These are phyloP conservation scores for Wickerhamomyces bovis DNA, from an alignment of 805 yeast species.

Conservation along the genomic window DNA sequence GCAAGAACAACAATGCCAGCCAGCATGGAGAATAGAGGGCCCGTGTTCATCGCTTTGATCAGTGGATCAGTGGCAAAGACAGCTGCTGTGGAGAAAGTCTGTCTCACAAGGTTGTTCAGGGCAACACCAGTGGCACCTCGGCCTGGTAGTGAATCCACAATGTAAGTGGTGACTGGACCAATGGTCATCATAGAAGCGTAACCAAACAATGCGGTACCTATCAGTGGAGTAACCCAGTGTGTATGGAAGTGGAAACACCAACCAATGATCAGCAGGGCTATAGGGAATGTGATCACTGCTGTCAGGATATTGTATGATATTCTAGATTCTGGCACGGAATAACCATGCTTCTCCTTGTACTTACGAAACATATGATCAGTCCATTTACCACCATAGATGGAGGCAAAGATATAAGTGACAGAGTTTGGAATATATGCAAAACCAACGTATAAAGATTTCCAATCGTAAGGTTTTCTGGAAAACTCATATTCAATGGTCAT, in stretches of 20 bases:
- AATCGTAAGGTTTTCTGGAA: constrained; percentile 62
- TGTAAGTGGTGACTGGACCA: constrained; percentile 73
- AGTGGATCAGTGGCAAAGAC: constrained; percentile 73
- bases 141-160: constrained; percentile 82
- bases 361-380: constrained; percentile 55
- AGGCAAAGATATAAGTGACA: constrained; percentile 66
- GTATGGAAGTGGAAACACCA: constrained; percentile 68
- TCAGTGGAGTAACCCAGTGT: constrained; percentile 73
- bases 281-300: constrained; percentile 59
- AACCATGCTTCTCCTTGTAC: constrained; percentile 55
- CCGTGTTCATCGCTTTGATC: constrained; percentile 59
- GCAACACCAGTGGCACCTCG: constrained; percentile 89
- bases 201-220: constrained; percentile 80
- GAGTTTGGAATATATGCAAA: constrained; percentile 80
- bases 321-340: constrained; percentile 69
- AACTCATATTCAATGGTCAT: constrained; percentile 63
- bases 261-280: constrained; percentile 67
- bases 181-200: constrained; percentile 79
- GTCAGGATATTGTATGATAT: constrained; percentile 65
- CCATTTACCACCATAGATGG: constrained; percentile 79
- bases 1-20: constrained; percentile 49
- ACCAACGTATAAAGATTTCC: constrained; percentile 60
- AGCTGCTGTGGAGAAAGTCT: constrained; percentile 67
- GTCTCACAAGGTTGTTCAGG: constrained; percentile 67
- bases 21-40: constrained; percentile 62